phyloP scores from a whole-genome alignment of 2,329 filamentous ascomycete genomes.

The Colletotrichum aenigma region DNA sequence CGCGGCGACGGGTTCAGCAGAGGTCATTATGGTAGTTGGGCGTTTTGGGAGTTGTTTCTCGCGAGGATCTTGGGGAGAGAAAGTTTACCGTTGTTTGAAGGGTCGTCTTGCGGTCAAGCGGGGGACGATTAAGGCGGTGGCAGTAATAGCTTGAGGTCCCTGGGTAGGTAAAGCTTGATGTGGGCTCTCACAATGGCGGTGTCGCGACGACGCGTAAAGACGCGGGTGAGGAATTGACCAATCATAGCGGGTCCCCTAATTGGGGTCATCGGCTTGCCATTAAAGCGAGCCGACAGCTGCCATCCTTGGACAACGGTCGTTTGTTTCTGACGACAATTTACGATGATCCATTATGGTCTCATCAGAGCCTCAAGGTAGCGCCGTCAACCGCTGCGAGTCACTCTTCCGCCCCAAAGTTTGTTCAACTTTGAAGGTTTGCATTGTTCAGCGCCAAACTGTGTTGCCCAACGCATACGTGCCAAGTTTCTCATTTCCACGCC shows the following conservation, averaged over 20 bases:
- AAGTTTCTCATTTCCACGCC: neutral
- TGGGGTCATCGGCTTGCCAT: neutral
- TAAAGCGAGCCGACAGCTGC: neutral
- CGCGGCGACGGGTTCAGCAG: conserved; percentile 45
- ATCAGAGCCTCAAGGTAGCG: neutral
- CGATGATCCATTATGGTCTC: neutral
- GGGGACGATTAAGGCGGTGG: neutral
- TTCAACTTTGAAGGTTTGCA: neutral
- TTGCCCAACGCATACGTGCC: neutral
- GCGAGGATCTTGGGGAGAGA: neutral
- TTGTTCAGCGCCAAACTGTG: neutral
- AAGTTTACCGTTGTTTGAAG: neutral
- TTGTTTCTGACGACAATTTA: neutral
- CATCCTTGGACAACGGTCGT: neutral
- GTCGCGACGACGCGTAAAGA: conserved; percentile 12
- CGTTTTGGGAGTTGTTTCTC: conserved; percentile 23
- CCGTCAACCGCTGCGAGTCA: neutral
- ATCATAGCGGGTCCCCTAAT: neutral
- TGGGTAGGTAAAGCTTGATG: neutral
- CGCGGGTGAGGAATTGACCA: conserved; percentile 13
- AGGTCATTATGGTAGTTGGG: conserved; percentile 29
- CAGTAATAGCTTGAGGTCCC: neutral
- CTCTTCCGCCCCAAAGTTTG: neutral
- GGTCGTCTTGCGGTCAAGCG: neutral
- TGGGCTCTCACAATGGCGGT: conserved; percentile 4